A percentile compares a stretch with the other conserved stretches of the same genome.
These are phyloP conservation scores for Chytridium lagenaria DNA, from an alignment of 371 early-diverging fungal genomes.

Conservation along the genomic window DNA sequence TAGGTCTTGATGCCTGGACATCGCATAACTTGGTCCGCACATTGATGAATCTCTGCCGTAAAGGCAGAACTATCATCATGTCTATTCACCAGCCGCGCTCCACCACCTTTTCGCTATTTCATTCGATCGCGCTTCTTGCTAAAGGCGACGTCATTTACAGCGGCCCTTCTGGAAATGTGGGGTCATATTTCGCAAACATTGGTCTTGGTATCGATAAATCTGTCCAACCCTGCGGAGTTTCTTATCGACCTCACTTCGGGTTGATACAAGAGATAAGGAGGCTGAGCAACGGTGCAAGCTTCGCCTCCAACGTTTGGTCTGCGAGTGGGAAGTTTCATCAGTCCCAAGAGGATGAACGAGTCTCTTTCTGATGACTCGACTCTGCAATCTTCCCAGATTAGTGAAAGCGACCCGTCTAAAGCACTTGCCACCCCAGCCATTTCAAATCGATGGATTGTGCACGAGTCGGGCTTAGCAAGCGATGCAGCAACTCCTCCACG, in stretches of 20 bases:
- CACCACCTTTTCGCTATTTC: slow-evolving; percentile 59
- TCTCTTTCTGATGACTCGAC: not conserved
- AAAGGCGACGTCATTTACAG: slow-evolving; percentile 62
- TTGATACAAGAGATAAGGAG: slow-evolving; percentile 44
- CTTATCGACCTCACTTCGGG: slow-evolving; percentile 72
- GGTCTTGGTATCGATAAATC: slow-evolving; percentile 48
- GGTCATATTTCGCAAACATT: slow-evolving; percentile 69
- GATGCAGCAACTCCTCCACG: not conserved
- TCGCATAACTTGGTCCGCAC: slow-evolving; percentile 66
- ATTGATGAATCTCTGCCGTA: slow-evolving; percentile 60
- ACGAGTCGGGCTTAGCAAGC: not conserved
- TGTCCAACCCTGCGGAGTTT: slow-evolving; percentile 62
- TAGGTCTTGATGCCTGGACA: slow-evolving; percentile 78
- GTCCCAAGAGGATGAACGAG: not conserved
- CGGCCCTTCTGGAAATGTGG: slow-evolving; percentile 34
- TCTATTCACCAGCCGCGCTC: slow-evolving; percentile 69
- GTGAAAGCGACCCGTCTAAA: not conserved
- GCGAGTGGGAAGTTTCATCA: slow-evolving; percentile 26
- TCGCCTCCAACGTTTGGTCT: slow-evolving; percentile 34
- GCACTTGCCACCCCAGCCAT: not conserved
- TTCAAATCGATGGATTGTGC: not conserved
- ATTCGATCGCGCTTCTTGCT: slow-evolving; percentile 61
- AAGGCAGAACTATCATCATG: slow-evolving; percentile 72
- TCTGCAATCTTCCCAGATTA: not conserved
- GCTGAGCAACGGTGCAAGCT: slow-evolving; percentile 32